Evolutionary conservation across 169 alveolate species (phyloP), one percentile per base, ranked within the genome.

Genomic region (Eimeria maxima): DNA sequence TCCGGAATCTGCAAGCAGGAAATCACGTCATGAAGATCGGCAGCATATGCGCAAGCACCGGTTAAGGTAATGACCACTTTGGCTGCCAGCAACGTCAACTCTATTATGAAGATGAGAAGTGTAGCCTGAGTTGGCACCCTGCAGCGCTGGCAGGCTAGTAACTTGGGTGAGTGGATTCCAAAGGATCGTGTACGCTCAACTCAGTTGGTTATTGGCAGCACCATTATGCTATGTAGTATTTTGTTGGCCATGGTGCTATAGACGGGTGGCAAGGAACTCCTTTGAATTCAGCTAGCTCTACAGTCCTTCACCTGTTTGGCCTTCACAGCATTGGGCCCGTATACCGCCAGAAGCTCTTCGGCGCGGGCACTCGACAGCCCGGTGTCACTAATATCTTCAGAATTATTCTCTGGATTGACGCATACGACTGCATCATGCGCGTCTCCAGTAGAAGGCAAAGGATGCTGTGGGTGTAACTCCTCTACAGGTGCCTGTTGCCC

Each of bases 301-400:
- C 60, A 44, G 63, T 55, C 27, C 47, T 94, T 38, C 93, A 95
- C 96, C 96, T 89, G 93, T 60, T 71, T 69, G 63, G 95, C 81
- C 78, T 95, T 89, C 42, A 91, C 96, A 27, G 88, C 94, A 33
- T 95, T 95, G 60, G 92, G 94, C 60, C 97, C 97, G 53, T n/a
- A 95, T 42, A 90, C 76, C 76, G 96, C 95, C 78, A 97, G 97
- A 67, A 99, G 98, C 53, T 96, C 97, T 76, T 89, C 97, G 6
- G 98, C 99, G 84, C 99, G 99, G 94, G 95, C 97, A 57, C 91
- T 65, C 33, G 99, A 97, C 84, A 99, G 98, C 38, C 99, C 99
- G 67, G 93, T 44, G 67, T 87, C 94, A 44, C 47, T 63, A 13
- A 87, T 71, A 11, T 60, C 94, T 4, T 60, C 94, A n/a, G 22